Conservation (phyloP, 164 flowering plant species). For the Chimonanthus salicifolius region DNA sequence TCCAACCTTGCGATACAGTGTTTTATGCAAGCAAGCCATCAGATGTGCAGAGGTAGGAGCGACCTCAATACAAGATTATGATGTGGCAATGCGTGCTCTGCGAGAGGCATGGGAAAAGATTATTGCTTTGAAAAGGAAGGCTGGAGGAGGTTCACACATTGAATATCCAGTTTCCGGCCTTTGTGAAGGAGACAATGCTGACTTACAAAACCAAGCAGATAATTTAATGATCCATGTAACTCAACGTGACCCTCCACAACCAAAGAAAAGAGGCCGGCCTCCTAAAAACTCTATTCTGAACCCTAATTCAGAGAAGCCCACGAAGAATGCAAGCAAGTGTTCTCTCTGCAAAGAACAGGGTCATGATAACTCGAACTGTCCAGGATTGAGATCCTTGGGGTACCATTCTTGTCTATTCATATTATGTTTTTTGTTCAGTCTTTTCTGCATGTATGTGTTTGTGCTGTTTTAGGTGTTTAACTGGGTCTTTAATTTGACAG, state of each 20-base stretch:
- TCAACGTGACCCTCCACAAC: conserved; percentile 4
- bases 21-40: conserved; percentile 13
- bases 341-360: conserved; percentile 8
- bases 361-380: conserved; percentile 7
- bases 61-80: conserved; percentile 10
- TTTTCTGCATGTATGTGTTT: neutral
- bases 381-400: conserved; percentile 12
- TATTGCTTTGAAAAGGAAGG: conserved; percentile 45
- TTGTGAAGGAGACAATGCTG: conserved; percentile 5
- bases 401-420: neutral
- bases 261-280: conserved; percentile 12
- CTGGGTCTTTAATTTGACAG: neutral
- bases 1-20: conserved; percentile 13
- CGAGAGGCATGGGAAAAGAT: conserved; percentile 58
- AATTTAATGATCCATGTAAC: conserved; percentile 5
- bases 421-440: neutral
- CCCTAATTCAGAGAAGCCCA: conserved; percentile 2
- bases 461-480: too few species aligned
- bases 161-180: neutral
- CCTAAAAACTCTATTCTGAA: conserved; percentile 6
- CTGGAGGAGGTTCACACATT: conserved; percentile 13
- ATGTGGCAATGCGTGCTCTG: conserved; percentile 15
- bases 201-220: conserved; percentile 3
- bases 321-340: conserved; percentile 8
- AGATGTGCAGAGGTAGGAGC: conserved; percentile 19